Evolutionary conservation across 2,329 filamentous ascomycete genomes (phyloP), one percentile per base, ranked within the genome.

Genomic region (Aureobasidium musti): DNA sequence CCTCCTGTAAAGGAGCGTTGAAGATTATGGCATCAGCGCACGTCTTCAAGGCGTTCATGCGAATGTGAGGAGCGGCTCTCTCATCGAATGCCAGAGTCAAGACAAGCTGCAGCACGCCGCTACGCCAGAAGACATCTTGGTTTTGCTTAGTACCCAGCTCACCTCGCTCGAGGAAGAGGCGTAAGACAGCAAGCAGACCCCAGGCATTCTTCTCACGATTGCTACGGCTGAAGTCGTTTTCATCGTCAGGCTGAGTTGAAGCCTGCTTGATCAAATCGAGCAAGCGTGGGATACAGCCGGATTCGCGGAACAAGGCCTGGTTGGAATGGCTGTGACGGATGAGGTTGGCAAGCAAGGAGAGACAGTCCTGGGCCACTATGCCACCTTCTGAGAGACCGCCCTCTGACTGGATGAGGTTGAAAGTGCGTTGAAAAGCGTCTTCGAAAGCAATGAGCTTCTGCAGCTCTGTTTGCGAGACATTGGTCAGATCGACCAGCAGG

Each of bases 371-470:
- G 3, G 97, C 91, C 14, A 91, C 86, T 68, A 94, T 89, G 49
- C 91, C 92, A 19, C 95, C 95, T 72, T 96, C 89, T 5, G 84
- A 84, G 52, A 99, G 80, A 2, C 89, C 90, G 0, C 95, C 95
- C 73, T 99, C 95, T 0, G 84, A 82, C 70, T 89, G 85, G 63
- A 99, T 91, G 63, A 98, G 88, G 52, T 83, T 83, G 75, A 98
- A 97, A 30, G 96, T 82, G 50, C 89, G 88, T 68, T 95, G 92
- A 73, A 97, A 98, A 0, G 93, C 91, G 82, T 92, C 94, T 73
- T 97, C 92, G 71, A 97, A 98, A 0, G 92, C 95, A 28, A 98
- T 93, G 1, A 98, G 84, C 77, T 98, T 98, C 75, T 98, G 93
- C 63, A 99, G 86, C 73, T 98, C 93, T 49, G 89, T 81, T 10